Conservation (phyloP, 805 yeast species). For the Brettanomyces anomalus region DNA sequence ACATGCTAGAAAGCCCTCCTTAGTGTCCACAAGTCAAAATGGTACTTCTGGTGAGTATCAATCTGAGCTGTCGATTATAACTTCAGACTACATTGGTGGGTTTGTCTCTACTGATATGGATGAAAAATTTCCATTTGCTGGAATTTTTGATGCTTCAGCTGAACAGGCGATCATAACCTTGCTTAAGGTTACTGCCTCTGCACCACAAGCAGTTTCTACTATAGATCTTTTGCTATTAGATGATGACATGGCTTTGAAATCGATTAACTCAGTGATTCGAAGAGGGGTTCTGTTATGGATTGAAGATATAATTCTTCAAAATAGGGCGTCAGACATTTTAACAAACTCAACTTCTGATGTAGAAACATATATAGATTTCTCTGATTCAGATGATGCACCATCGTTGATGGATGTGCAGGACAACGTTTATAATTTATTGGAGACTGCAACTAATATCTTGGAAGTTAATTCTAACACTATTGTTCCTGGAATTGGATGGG, state of each 20-base stretch:
- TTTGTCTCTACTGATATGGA: conserved; percentile 5
- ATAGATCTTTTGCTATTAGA: no score
- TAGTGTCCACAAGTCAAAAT: conserved; percentile 1
- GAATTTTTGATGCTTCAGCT: conserved; percentile 14
- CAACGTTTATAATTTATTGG: not conserved
- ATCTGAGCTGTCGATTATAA: conserved; percentile 15
- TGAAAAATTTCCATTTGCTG: conserved; percentile 10
- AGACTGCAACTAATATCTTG: conserved; percentile 1
- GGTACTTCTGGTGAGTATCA: not conserved
- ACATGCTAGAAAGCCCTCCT: conserved; percentile 3
- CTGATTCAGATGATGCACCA: no score
- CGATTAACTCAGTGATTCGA: no score
- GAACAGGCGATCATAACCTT: conserved; percentile 12
- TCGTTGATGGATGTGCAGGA: not conserved
- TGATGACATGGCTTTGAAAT: no score
- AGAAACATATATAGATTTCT: no score
- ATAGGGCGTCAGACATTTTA: no score
- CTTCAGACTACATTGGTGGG: conserved; percentile 11
- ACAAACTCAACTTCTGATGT: no score
- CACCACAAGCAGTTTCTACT: no score
- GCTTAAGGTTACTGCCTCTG: conserved; percentile 3
- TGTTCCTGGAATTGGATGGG: conserved; percentile 7
- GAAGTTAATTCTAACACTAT: not conserved
- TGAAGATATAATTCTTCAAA: no score
- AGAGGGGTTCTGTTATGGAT: no score